Conservation (phyloP, 2,329 filamentous ascomycete genomes). For the Neofusicoccum cordaticola region DNA sequence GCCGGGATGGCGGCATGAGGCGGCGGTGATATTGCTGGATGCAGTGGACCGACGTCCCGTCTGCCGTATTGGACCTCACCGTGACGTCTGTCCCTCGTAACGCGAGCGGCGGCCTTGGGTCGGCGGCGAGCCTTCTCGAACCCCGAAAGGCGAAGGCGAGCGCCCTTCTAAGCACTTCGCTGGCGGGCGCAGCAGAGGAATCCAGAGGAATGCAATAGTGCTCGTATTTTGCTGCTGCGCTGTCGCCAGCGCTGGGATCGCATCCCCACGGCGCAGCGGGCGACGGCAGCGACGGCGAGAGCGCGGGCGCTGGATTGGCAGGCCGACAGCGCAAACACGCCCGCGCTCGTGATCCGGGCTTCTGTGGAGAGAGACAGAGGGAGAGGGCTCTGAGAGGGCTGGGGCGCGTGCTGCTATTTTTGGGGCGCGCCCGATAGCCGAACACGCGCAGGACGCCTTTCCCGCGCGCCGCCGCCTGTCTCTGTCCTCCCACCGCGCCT, state of each 20-base stretch:
- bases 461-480: neutral
- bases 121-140: neutral
- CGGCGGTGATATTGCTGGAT: slow-evolving; percentile 7
- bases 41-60: neutral
- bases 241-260: neutral
- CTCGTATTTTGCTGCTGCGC: slow-evolving; percentile 8
- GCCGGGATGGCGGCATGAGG: neutral
- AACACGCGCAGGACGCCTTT: slow-evolving; percentile 11
- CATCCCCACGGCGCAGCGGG: slow-evolving; percentile 5
- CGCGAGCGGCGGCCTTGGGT: neutral
- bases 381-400: neutral
- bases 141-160: neutral
- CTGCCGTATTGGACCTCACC: neutral
- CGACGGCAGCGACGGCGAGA: neutral
- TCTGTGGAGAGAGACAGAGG: neutral
- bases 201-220: neutral
- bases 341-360: neutral
- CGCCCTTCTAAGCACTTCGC: slow-evolving; percentile 1
- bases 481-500: neutral
- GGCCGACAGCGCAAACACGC: neutral
- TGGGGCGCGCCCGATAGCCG: slow-evolving; percentile 1
- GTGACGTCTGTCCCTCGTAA: slow-evolving; percentile 1
- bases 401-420: neutral
- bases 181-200: neutral
- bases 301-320: neutral